Evolutionary conservation across 306 rosid species (phyloP).

Genomic region (Lithocarpus polystachyus): DNA sequence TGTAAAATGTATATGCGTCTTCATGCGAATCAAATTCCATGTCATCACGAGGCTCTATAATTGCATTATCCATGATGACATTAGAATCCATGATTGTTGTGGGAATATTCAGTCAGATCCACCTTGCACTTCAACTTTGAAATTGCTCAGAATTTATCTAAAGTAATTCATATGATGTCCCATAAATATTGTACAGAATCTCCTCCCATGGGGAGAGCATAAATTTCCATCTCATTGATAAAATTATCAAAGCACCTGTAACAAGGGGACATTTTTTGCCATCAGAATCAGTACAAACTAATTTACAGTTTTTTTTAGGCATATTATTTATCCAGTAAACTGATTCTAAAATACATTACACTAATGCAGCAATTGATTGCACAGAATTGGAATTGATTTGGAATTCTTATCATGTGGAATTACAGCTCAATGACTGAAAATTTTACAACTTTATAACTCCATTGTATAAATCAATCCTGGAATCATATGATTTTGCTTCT

Average conservation of each 20-base stretch:
- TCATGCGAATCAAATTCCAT: constrained; percentile 64
- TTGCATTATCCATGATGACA: constrained; percentile 23
- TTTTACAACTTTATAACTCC: not conserved
- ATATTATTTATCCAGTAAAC: not conserved
- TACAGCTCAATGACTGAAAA: not conserved
- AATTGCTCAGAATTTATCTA: constrained; percentile 4
- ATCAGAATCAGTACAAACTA: not conserved
- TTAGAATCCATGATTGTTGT: constrained; percentile 40
- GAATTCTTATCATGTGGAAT: not conserved
- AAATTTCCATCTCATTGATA: constrained; percentile 13
- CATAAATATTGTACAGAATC: not conserved
- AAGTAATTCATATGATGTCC: constrained; percentile 8
- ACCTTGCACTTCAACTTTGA: constrained; percentile 9
- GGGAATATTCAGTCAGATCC: constrained; percentile 33
- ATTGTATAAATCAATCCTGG: not conserved
- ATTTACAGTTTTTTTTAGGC: not conserved
- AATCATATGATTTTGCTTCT: not conserved
- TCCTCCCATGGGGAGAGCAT: not conserved
- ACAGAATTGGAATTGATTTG: not conserved
- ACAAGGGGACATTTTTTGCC: not conserved
- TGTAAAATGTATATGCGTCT: constrained; percentile 53
- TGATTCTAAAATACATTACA: not conserved
- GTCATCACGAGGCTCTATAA: constrained; percentile 41
- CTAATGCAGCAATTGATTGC: not conserved
- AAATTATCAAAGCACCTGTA: constrained; percentile 12